Conservation (phyloP, 257 asterid genomes). For the Rehmannia glutinosa region DNA sequence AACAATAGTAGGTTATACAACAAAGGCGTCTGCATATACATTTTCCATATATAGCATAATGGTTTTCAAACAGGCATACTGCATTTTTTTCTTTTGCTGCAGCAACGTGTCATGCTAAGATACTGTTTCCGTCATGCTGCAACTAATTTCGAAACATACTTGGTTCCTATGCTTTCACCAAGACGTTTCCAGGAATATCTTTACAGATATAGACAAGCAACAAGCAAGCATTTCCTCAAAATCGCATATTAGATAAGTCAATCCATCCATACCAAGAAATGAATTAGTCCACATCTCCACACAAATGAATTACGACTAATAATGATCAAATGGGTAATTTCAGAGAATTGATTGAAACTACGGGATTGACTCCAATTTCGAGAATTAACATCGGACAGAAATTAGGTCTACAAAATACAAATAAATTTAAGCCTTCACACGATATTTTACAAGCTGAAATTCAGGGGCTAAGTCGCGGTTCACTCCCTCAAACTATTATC, state of each 20-base stretch:
- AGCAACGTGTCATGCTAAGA: neutral
- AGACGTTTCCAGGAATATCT: neutral
- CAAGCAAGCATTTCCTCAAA: constrained; percentile 3
- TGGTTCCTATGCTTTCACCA: neutral
- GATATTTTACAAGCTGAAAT: neutral
- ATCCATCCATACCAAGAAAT: constrained; percentile 2
- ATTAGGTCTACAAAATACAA: neutral
- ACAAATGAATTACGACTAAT: neutral
- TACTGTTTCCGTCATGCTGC: constrained; percentile 3
- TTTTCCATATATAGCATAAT: neutral
- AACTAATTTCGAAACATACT: neutral
- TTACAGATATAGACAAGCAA: neutral
- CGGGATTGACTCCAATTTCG: neutral
- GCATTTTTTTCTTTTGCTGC: neutral
- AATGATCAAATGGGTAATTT: neutral
- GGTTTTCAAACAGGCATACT: constrained; percentile 10
- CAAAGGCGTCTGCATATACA: constrained; percentile 6
- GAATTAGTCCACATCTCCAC: constrained; percentile 3
- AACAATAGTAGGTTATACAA: neutral
- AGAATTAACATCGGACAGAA: neutral
- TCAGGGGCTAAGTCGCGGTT: constrained; percentile 4
- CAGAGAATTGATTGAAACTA: neutral
- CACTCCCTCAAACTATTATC: neutral
- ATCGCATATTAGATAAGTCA: neutral
- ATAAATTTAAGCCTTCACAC: neutral